phyloP scores from a whole-genome alignment of 768 basidiomycete genomes.

The Chalciporus chontae region DNA sequence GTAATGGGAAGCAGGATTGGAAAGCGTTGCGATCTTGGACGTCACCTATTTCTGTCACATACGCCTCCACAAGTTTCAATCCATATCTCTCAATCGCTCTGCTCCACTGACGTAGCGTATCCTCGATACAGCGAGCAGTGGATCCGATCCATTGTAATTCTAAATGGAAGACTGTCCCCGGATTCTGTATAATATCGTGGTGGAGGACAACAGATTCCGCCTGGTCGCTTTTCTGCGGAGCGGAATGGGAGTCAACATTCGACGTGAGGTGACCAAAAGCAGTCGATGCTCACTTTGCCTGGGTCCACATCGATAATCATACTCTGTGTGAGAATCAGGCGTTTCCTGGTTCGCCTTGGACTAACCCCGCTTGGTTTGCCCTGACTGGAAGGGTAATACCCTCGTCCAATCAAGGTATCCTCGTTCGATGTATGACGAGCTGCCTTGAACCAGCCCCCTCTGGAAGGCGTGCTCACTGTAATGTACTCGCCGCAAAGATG shows the following conservation, averaged over 20 bases:
- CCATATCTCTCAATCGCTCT: slow-evolving; percentile 85
- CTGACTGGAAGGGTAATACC: slow-evolving; percentile 36
- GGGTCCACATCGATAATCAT: slow-evolving; percentile 88
- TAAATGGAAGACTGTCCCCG: slow-evolving; percentile 92
- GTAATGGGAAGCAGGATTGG: slow-evolving; percentile 85
- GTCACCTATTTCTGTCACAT: slow-evolving; percentile 88
- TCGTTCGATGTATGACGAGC: slow-evolving; percentile 41
- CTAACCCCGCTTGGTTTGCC: slow-evolving; percentile 35
- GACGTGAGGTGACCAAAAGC: background rate
- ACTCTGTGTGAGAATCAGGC: slow-evolving; percentile 79
- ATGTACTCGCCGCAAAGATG: slow-evolving; percentile 75
- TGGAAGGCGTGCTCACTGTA: slow-evolving; percentile 59
- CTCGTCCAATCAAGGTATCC: slow-evolving; percentile 35
- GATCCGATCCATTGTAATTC: slow-evolving; percentile 97
- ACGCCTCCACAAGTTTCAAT: slow-evolving; percentile 88
- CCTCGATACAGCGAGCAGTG: slow-evolving; percentile 88
- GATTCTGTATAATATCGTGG: slow-evolving; percentile 94
- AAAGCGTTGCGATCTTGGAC: slow-evolving; percentile 84
- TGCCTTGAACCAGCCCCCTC: slow-evolving; percentile 63
- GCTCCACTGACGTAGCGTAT: slow-evolving; percentile 77
- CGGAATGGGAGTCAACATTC: slow-evolving; percentile 8
- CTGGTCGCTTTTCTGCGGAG: slow-evolving; percentile 71
- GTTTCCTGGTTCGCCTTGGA: slow-evolving; percentile 50
- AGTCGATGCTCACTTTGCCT: slow-evolving; percentile 50
- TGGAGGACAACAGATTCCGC: slow-evolving; percentile 88